These are phyloP conservation scores for Pulveroboletus sp. DNA, from an alignment of 768 basidiomycete species.

Conservation along the genomic window DNA sequence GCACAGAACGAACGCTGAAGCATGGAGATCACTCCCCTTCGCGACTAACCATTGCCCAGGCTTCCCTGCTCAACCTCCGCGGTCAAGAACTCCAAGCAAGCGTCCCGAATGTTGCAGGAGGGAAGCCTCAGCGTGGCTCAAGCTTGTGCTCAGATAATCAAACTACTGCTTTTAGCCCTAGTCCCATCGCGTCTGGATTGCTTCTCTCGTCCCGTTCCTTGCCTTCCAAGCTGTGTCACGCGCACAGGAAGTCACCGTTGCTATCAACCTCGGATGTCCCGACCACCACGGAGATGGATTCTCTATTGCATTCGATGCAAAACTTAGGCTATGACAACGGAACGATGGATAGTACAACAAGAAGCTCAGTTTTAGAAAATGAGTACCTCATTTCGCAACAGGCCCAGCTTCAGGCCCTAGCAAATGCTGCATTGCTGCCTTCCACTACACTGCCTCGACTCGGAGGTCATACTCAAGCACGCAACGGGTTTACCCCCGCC, in stretches of 20 bases:
- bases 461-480: conserved; percentile 35
- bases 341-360: conserved; percentile 10
- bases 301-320: conserved; percentile 36
- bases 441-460: conserved; percentile 14
- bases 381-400: conserved; percentile 20
- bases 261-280: conserved; percentile 12
- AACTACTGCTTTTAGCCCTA: background rate
- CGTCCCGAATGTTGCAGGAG: background rate
- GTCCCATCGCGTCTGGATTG: background rate
- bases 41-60: conserved; percentile 74
- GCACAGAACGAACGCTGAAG: conserved; percentile 55
- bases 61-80: conserved; percentile 70
- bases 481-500: conserved; percentile 62
- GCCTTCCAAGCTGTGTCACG: conserved; percentile 19
- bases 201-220: conserved; percentile 19
- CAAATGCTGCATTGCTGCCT: conserved; percentile 16
- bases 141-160: conserved; percentile 6
- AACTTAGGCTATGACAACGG: conserved; percentile 20
- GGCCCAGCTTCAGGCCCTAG: conserved; percentile 21
- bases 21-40: conserved; percentile 64
- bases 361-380: conserved; percentile 11
- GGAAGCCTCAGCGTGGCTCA: conserved; percentile 9
- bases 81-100: conserved; percentile 51
- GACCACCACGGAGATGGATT: conserved; percentile 39
- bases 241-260: conserved; percentile 16